Evolutionary conservation across 331 rosid species (phyloP).

Genomic region (Dryas integrifolia): DNA sequence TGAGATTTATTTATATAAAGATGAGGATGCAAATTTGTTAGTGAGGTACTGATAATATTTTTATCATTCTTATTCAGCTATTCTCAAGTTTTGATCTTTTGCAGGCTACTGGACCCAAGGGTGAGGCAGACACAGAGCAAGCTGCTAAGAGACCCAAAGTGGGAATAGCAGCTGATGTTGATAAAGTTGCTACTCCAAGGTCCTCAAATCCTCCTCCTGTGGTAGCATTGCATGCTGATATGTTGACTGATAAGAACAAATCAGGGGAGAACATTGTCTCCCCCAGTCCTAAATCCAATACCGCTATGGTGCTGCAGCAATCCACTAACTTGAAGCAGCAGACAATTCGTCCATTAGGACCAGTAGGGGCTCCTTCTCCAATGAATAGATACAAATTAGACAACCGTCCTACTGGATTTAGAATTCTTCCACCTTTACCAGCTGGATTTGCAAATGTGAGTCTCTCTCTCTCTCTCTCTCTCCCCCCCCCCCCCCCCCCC

Average conservation of each 20-base stretch:
- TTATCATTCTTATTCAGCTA: not conserved
- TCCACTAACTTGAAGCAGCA: conserved; percentile 58
- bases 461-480: conserved; percentile 22
- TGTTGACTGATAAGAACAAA: conserved; percentile 46
- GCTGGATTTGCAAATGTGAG: conserved; percentile 76
- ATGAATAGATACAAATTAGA: conserved; percentile 74
- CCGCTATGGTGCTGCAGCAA: conserved; percentile 47
- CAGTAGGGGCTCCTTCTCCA: conserved; percentile 37
- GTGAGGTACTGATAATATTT: not conserved
- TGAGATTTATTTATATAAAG: conserved; percentile 14
- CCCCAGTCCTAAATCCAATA: conserved; percentile 56
- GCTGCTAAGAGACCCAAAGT: conserved; percentile 72
- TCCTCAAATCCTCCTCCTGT: conserved; percentile 44
- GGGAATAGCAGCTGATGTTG: conserved; percentile 43
- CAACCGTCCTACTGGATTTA: conserved; percentile 75
- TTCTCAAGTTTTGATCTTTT: conserved; percentile 27
- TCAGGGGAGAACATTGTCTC: conserved; percentile 36
- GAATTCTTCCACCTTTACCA: conserved; percentile 78
- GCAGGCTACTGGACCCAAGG: conserved; percentile 75
- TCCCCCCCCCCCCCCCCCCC: not conserved
- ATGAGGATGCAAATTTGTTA: not conserved
- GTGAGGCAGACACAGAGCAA: conserved; percentile 56
- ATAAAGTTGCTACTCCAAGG: conserved; percentile 51
- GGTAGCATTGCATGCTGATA: conserved; percentile 46
- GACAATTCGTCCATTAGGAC: conserved; percentile 45